These are phyloP conservation scores for Irpex sp. DNA, from an alignment of 1,284 basidiomycete species.

Conservation along the genomic window DNA sequence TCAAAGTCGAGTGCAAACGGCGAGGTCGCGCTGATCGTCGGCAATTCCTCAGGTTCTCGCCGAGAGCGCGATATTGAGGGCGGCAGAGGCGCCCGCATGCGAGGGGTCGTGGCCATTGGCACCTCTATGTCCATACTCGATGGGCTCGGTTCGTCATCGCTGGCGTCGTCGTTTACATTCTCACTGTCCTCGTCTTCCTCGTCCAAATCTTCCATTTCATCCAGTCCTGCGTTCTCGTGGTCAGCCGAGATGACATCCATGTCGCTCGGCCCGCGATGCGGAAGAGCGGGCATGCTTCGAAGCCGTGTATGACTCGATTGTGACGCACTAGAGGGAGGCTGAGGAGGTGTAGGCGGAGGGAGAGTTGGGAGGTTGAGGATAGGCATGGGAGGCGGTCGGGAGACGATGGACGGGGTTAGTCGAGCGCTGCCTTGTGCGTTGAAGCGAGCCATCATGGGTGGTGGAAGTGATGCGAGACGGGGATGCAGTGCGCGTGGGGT, in stretches of 20 bases:
- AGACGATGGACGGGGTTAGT: conserved; percentile 44
- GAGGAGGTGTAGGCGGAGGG: conserved; percentile 22
- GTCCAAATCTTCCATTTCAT: conserved; percentile 32
- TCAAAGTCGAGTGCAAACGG: conserved; percentile 16
- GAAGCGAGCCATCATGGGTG: conserved; percentile 28
- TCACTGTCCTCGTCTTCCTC: conserved; percentile 30
- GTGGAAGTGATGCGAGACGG: conserved; percentile 27
- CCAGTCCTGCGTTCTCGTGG: conserved; percentile 33
- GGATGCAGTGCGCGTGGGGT: conserved; percentile 12
- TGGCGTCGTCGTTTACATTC: conserved; percentile 19
- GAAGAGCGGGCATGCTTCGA: conserved; percentile 45
- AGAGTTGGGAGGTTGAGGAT: conserved; percentile 45
- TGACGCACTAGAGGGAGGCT: conserved; percentile 15
- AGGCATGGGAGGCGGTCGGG: conserved; percentile 44
- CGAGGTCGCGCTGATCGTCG: conserved; percentile 18
- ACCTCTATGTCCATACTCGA: conserved; percentile 16
- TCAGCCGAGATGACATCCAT: conserved; percentile 29
- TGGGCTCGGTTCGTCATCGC: conserved; percentile 28
- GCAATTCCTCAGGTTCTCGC: conserved; percentile 13
- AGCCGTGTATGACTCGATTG: conserved; percentile 26
- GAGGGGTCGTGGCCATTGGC: conserved; percentile 9
- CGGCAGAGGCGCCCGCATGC: conserved; percentile 11
- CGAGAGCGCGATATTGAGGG: conserved; percentile 14
- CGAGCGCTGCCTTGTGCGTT: conserved; percentile 32
- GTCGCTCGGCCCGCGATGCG: conserved; percentile 36